These are phyloP conservation scores for Ophiosphaerella korrae DNA, from an alignment of 2,329 filamentous ascomycete genomes.

Conservation along the genomic window DNA sequence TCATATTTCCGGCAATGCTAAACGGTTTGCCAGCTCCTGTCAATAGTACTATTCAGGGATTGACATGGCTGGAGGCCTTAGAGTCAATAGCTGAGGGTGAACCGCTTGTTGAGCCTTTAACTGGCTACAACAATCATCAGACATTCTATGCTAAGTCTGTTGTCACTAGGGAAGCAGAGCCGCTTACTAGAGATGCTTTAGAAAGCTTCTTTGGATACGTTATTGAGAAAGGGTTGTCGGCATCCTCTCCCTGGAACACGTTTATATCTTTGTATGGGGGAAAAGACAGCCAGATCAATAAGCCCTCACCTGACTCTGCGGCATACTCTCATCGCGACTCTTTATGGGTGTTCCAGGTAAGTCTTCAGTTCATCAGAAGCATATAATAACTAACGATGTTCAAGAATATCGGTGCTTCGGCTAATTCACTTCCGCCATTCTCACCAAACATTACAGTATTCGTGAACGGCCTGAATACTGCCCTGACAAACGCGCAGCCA, in stretches of 20 bases:
- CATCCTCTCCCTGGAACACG: background rate
- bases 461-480: slow-evolving; percentile 6
- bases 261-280: slow-evolving; percentile 7
- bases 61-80: slow-evolving; percentile 3
- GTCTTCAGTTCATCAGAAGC: background rate
- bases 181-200: slow-evolving; percentile 1
- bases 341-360: slow-evolving; percentile 9
- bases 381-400: background rate
- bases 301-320: background rate
- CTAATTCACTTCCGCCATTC: slow-evolving; percentile 5
- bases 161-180: slow-evolving; percentile 7
- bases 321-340: slow-evolving; percentile 6
- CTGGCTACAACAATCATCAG: slow-evolving; percentile 6
- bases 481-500: slow-evolving; percentile 3
- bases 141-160: slow-evolving; percentile 11
- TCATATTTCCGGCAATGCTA: slow-evolving; percentile 3
- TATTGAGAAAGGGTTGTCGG: background rate
- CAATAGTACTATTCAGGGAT: slow-evolving; percentile 2
- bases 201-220: background rate
- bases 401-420: slow-evolving; percentile 4
- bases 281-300: slow-evolving; percentile 8
- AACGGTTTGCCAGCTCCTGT: slow-evolving; percentile 1
- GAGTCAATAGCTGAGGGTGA: slow-evolving; percentile 9
- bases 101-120: slow-evolving; percentile 6
- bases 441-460: slow-evolving; percentile 2